Conservation (phyloP, 108 stramenopile genomes). For the Skeletonema marinoi region DNA sequence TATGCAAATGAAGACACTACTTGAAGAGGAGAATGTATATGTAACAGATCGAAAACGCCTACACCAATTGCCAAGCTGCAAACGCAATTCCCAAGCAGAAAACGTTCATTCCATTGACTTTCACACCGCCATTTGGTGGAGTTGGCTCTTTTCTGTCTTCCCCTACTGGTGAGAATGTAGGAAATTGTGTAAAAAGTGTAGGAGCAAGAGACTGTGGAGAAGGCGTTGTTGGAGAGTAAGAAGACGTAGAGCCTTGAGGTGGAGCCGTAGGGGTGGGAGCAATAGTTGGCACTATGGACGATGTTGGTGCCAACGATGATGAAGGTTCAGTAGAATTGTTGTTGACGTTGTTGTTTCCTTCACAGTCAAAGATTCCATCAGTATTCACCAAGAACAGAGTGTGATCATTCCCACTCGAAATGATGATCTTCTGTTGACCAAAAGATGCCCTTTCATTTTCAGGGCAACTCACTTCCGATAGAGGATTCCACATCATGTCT, state of each 20-base stretch:
- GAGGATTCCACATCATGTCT: slow-evolving; percentile 3
- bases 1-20: neutral
- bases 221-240: neutral
- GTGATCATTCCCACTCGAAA: slow-evolving; percentile 43
- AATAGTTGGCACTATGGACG: neutral
- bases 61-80: neutral
- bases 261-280: neutral
- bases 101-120: neutral
- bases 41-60: neutral
- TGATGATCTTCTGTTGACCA: neutral
- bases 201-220: neutral
- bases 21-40: neutral
- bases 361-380: neutral
- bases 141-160: neutral
- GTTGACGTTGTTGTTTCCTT: neutral
- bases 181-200: neutral
- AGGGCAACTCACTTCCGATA: neutral
- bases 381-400: slow-evolving; percentile 26
- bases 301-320: neutral
- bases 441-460: neutral
- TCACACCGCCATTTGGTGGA: neutral
- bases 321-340: neutral
- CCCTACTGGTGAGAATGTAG: neutral
- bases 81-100: neutral
- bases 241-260: no score